Base-by-base conservation (phyloP, 2,329 filamentous ascomycete genomes). In the Colletotrichum salicis region DNA sequence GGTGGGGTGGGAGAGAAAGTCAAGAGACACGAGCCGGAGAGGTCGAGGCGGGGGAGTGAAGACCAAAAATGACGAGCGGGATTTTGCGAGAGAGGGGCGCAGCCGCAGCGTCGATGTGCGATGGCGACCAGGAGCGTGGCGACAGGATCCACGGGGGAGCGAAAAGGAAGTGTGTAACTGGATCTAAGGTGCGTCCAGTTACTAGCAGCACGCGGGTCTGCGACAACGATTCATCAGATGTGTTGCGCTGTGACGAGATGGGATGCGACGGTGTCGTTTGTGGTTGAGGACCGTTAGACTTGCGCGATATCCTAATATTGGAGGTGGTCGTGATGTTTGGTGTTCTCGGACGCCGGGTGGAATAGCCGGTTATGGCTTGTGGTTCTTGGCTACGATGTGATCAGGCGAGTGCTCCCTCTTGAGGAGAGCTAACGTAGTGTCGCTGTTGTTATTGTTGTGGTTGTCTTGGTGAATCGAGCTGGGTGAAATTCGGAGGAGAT, bases 71-170 rank as follows among this genome's bases (percentile, higher is more conserved):
- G 62, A 24, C 35, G 35, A 57, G n/a, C 29, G 31, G 19, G 31
- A 5, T 37, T 63, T 54, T 37, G 22, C 41, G 29, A 31, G 48
- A 48, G 27, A 41, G 45, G 35, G 51, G 59, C 11, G 52, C 60
- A 29, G 55, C 8, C 7, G 52, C 60, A 29, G 55, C 8, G 41
- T 33, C 61, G 52, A 65, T 27, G 37, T 35, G 27, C 24, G 41
- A 64, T 59, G 66, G 61, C 66, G 60, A 69, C 56, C 6, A 55
- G 41, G 31, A 69, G 60, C 66, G 66, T 69, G 54, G 60, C 60
- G 52, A 64, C 37, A 55, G 66, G 41, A 52, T 69, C 60, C 61
- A 64, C 66, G 66, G 54, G 33, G 31, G 31, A 41, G 67, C 55
- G 45, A 48, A 56, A 62, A 52, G 48, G 52, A 37, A 63, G 56